A percentile compares a stretch with the other conserved stretches of the same genome.
phyloP scores from a whole-genome alignment of 805 yeast genomes.

The Cyberlindnera petersonii region DNA sequence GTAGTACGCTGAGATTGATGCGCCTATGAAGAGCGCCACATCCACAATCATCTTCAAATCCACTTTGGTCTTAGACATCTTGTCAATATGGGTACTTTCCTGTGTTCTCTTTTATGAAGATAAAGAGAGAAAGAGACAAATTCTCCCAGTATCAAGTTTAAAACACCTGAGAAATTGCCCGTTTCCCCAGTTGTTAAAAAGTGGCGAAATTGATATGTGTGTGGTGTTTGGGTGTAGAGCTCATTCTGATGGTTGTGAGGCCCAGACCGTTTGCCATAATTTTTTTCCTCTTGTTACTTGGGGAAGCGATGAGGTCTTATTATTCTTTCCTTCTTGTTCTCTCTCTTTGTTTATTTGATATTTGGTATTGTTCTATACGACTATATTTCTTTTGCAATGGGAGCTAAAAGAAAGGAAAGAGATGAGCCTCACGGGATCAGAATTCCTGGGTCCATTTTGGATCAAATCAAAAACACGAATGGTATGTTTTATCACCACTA shows the following conservation, averaged over 20 bases:
- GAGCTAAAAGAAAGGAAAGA: constrained; percentile 9
- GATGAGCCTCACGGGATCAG: constrained; percentile 42
- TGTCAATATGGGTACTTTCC: too few species aligned
- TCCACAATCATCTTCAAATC: constrained; percentile 42
- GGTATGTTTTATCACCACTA: constrained; percentile 4
- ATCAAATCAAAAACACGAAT: constrained; percentile 40
- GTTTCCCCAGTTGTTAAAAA: background rate
- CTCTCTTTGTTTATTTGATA: background rate
- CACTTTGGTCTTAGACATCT: constrained; percentile 25
- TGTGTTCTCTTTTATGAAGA: background rate
- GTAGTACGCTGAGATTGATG: constrained; percentile 69
- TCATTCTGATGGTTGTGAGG: background rate
- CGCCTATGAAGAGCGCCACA: constrained; percentile 50
- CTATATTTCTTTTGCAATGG: constrained; percentile 3
- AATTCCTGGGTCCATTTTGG: constrained; percentile 51
- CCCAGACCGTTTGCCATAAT: background rate
- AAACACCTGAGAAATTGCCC: background rate
- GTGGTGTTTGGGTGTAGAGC: constrained; percentile 1
- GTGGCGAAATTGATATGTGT: background rate
- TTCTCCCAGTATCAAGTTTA: too few species aligned
- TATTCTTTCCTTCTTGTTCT: background rate
- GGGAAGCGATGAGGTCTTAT: constrained; percentile 1
- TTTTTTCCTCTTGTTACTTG: background rate
- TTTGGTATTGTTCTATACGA: background rate
- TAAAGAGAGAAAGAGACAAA: too few species aligned